Evolutionary conservation across 495 filamentous ascomycete species (phyloP).

Genomic region (Glutinoglossum americanum): DNA sequence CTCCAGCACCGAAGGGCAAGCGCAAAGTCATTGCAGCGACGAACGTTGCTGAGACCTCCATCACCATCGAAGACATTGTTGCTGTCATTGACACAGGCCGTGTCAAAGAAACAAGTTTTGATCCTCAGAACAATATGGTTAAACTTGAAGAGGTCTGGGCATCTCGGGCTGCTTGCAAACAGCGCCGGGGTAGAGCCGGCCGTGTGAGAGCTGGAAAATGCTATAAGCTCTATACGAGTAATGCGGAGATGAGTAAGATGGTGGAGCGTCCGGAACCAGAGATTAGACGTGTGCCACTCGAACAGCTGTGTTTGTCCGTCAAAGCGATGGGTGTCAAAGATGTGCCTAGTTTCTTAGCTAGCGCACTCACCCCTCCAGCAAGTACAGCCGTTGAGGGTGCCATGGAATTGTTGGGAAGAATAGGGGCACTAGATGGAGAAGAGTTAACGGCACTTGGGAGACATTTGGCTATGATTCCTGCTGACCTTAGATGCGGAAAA

Average conservation of each 20-base stretch:
- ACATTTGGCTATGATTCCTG: conserved; percentile 83
- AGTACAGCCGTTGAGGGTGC: conserved; percentile 69
- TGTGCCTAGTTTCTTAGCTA: conserved; percentile 56
- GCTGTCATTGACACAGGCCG: conserved; percentile 89
- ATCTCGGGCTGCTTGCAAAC: conserved; percentile 83
- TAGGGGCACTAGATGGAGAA: conserved; percentile 71
- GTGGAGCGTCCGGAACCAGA: conserved; percentile 78
- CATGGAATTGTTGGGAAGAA: conserved; percentile 49
- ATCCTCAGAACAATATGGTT: conserved; percentile 82
- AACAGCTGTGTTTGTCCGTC: conserved; percentile 84
- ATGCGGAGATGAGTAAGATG: conserved; percentile 63
- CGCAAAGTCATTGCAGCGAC: conserved; percentile 86
- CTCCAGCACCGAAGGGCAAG: conserved; percentile 48
- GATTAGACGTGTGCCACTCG: conserved; percentile 75
- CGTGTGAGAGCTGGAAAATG: conserved; percentile 77
- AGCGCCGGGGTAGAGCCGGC: conserved; percentile 85
- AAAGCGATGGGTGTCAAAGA: conserved; percentile 82
- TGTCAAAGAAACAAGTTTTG: conserved; percentile 91
- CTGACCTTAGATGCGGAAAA: conserved; percentile 81
- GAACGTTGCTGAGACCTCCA: conserved; percentile 94
- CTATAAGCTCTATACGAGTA: conserved; percentile 85
- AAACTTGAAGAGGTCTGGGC: conserved; percentile 90
- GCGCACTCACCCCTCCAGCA: conserved; percentile 74
- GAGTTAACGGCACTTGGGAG: conserved; percentile 75
- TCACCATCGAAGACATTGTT: conserved; percentile 92